Evolutionary conservation across 2,329 filamentous ascomycete species (phyloP).

Genomic region (Colletotrichum truncatum): DNA sequence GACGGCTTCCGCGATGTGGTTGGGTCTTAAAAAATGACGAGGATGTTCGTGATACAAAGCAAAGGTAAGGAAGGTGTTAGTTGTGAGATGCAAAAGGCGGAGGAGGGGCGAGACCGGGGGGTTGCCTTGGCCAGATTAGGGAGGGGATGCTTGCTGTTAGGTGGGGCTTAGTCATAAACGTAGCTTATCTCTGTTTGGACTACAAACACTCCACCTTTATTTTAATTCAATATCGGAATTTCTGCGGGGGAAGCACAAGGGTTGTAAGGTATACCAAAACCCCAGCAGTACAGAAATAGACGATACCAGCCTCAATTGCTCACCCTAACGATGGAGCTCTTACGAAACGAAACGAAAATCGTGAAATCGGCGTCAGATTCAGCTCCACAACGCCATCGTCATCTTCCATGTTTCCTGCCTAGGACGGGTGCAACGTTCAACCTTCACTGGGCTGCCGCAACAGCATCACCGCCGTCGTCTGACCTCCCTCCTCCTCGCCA

Average conservation of each 20-base stretch:
- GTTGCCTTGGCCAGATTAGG: not conserved
- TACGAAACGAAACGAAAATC: no score
- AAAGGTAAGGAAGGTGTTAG: not conserved
- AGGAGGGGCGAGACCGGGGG: not conserved
- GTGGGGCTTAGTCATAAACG: conserved; percentile 3
- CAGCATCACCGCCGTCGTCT: conserved; percentile 4
- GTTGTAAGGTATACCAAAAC: no score
- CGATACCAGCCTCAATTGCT: no score
- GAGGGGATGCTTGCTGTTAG: no score
- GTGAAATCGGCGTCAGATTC: no score
- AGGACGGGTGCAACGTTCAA: no score
- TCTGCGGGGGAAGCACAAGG: no score
- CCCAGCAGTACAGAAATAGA: no score
- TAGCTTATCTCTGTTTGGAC: not conserved
- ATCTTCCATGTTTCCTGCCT: no score
- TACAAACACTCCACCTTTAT: not conserved
- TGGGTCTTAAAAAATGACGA: not conserved
- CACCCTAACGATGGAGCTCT: no score
- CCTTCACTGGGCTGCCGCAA: not conserved
- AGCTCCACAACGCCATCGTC: no score
- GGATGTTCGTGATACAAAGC: not conserved
- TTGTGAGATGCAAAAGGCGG: not conserved
- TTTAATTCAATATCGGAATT: no score
- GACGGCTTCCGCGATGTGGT: not conserved
- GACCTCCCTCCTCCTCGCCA: conserved; percentile 4